Evolutionary conservation across 1,284 basidiomycete genomes (phyloP), one percentile per base, ranked within the genome.

Genomic region (Cutaneotrichosporon daszewskae): DNA sequence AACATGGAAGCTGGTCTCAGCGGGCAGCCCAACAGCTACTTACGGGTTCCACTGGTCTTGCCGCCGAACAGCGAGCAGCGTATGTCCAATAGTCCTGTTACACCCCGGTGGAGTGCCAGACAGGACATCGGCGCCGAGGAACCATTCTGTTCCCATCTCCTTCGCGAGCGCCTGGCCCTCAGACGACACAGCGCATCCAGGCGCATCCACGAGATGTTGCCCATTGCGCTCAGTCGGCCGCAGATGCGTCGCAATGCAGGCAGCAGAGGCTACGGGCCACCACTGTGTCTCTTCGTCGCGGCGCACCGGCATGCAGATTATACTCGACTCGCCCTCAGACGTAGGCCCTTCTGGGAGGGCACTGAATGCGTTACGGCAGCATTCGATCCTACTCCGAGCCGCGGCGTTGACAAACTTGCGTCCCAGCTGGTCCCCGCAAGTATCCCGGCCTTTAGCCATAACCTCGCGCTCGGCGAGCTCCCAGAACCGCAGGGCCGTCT

Each of bases 41-140:
- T 40, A 67, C 61, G 66, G 66, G 49, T 66, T 66, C 64, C 64
- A 66, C 31, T 58, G 54, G 53, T 67, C 64, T 43, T 66, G 65
- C 18, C 68, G 39, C 0, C 54, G 55, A 18, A 68, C 55, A 13
- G 68, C 35, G n/a, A 70, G n/a, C 4, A 62, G 26, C 2, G 64
- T 65, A 13, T 55, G 49, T n/a, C 58, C 55, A 1, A 66, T 39
- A 9, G 39, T 20, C 37, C 53, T 51, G 19, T 42, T 43, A 40
- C 36, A 41, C 4, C 47, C 6, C 28, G 13, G 13, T 31, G 28
- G 14, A 5, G 9, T 31, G n/a, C n/a, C 24, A 11, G n/a, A 5
- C 2, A 45, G 32, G 9, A 55, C 27, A 20, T 55, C 47, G 2
- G 31, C 26, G 13, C 66, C 65, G 9, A 67, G 34, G 36, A 69